These are phyloP conservation scores for Cladobotryum protrusum DNA, from an alignment of 2,329 filamentous ascomycete genomes.

Conservation along the genomic window DNA sequence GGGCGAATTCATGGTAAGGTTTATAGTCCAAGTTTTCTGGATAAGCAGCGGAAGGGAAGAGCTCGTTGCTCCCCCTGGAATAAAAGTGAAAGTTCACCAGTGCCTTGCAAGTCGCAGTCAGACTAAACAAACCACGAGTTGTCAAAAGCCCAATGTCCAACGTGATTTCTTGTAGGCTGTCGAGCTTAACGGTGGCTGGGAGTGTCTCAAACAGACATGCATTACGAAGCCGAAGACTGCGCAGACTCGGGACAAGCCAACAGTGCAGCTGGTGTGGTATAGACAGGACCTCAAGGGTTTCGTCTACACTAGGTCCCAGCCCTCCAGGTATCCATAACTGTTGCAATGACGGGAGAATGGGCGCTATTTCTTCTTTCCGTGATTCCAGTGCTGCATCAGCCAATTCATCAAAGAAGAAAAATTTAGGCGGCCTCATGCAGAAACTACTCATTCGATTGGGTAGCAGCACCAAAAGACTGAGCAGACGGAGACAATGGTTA, in stretches of 20 bases:
- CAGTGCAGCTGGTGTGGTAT: not conserved
- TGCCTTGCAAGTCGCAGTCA: not conserved
- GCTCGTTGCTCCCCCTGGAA: not conserved
- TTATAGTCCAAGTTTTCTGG: not conserved
- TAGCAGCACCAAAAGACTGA: too few species aligned
- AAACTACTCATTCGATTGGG: too few species aligned
- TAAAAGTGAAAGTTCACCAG: conserved; percentile 1
- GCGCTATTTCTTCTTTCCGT: too few species aligned
- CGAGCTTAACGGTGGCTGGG: not conserved
- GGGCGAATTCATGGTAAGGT: not conserved
- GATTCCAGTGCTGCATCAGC: too few species aligned
- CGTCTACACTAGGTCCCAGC: not conserved
- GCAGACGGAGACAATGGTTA: too few species aligned
- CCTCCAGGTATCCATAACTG: conserved; percentile 2
- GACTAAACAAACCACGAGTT: not conserved
- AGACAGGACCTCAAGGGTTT: not conserved
- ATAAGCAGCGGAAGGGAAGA: not conserved
- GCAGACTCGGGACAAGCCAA: conserved; percentile 4
- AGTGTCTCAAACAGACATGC: not conserved
- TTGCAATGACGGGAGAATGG: not conserved
- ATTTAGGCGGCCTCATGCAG: too few species aligned
- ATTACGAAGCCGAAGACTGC: not conserved
- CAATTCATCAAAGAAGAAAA: too few species aligned
- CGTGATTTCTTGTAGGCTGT: conserved; percentile 1
- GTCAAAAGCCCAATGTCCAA: conserved; percentile 2